phyloP scores from a whole-genome alignment of 1,284 basidiomycete genomes.

The Cutaneotrichosporon cutaneum region DNA sequence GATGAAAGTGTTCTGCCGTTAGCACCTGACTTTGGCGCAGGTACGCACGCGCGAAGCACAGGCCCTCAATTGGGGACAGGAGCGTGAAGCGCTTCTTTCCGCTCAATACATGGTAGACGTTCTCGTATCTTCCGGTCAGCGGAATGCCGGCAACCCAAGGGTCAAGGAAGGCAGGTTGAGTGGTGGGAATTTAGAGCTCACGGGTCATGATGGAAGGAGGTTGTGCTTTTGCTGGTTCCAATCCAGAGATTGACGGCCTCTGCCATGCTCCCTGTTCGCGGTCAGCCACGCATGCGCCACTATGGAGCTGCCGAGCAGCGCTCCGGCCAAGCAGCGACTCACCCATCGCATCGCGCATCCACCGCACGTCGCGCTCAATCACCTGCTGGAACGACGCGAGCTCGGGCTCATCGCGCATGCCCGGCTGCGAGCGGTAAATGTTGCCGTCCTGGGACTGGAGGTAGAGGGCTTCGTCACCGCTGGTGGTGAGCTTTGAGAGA shows the following conservation, averaged over 20 bases:
- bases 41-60: conserved; percentile 68
- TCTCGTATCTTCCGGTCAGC: conserved; percentile 63
- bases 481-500: conserved; percentile 43
- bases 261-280: conserved; percentile 60
- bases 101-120: conserved; percentile 80
- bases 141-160: background rate
- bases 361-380: conserved; percentile 66
- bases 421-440: conserved; percentile 57
- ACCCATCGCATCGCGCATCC: conserved; percentile 78
- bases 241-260: conserved; percentile 93
- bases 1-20: conserved; percentile 38
- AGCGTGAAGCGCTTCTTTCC: conserved; percentile 82
- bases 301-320: background rate
- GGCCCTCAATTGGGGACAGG: conserved; percentile 80
- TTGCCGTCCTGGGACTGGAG: conserved; percentile 91
- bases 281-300: background rate
- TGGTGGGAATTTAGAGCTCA: conserved; percentile 17
- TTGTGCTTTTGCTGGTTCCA: conserved; percentile 69
- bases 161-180: background rate
- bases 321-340: conserved; percentile 2
- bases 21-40: conserved; percentile 14
- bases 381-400: conserved; percentile 63
- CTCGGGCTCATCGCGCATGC: conserved; percentile 57
- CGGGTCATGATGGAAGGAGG: conserved; percentile 73
- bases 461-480: conserved; percentile 62